Base-by-base conservation (phyloP, 371 early-diverging fungal species). In the Mycotypha africana region DNA sequence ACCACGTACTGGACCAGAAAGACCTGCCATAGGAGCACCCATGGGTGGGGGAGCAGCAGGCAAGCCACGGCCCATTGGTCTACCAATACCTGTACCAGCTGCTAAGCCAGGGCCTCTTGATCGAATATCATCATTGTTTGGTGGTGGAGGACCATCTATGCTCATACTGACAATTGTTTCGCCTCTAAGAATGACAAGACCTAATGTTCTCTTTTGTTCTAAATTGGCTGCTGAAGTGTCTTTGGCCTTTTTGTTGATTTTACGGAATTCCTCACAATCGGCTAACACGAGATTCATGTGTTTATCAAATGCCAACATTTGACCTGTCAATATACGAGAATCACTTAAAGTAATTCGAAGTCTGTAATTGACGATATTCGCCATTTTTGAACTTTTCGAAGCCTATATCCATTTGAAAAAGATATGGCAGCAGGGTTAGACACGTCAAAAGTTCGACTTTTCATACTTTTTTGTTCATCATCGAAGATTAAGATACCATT, bases 251-350 rank as follows among this genome's bases (percentile, higher is more conserved):
- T 82, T 65, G 56, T 89, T 92, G 53, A 93, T 74, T 57, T 80
- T 88, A 41, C 98, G 85, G 62, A 92, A 93, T 72, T 98, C 98
- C 60, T 98, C 93, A 76, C 94, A 93, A 64, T 97, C 98, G 15
- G 93, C 82, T 21, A 98, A 78, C 14, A 98, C 98, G 50, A 98
- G 74, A 62, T 98, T 98, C 97, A 98, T 96, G 70, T 95, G 92
- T 61, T 91, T 93, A 68, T 98, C 98, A 57, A 95, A 98, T 17
- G 98, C 97, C 37, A 97, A 79, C 95, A 98, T 93, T 56, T 95
- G 93, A 25, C 98, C 98, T 7, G 95, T 85, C 56, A 98, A 66
- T 6, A 84, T 82, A 52, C 97, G 86, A 44, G 92, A 87, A 69
- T 98, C 98, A 32, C 81, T 74, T 52, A 96, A 66, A 34, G 93